Evolutionary conservation across 2,329 filamentous ascomycete genomes (phyloP), one percentile per base, ranked within the genome.

Genomic region (Domatiomyces catenatus): DNA sequence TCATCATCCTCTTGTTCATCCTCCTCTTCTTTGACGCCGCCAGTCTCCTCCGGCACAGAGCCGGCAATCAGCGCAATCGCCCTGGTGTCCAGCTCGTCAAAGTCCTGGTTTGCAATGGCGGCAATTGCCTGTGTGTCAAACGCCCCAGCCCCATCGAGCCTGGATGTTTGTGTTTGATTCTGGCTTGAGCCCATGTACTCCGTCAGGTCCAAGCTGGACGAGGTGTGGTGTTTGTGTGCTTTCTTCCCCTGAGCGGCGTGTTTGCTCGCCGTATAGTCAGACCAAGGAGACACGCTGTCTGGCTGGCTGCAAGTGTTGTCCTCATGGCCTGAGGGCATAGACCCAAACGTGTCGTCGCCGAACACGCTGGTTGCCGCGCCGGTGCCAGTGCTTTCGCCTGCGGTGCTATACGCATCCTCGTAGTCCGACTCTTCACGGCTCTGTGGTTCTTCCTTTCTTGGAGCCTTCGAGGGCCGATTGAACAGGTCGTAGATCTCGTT

Each of bases 401-500:
- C 87, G 59, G 84, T 94, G 2, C 84, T 90, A 64, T 92, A 94
- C 56, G 89, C 78, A 58, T 82, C 74, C 48, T 74, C 73, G 56
- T 84, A 75, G 26, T 78, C 77, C 51, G 73, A 78, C 15, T 78
- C 77, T 50, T 73, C 84, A 45, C 83, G 80, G 51, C 83, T 81
- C 12, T 86, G 80, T 6, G 71, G 60, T 18, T 62, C 59, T 0
- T 68, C 64, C 42, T 67, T 64, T 17, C 67, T 66, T 32, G 58
- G 60, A 50, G 70, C 65, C 54, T 75, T 75, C 36, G 90, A 66
- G 1, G 92, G 90, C 52, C 92, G 85, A 61, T 92, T 96, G 69
- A 96, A 98, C 46, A 98, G 86, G 52, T 88, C 88, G 61, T 96
- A 96, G 48, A 98, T 95, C 59, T 98, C 92, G 59, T 96, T 89